phyloP scores from a whole-genome alignment of 2,329 filamentous ascomycete species.

The Cryphonectria carpinicola region DNA sequence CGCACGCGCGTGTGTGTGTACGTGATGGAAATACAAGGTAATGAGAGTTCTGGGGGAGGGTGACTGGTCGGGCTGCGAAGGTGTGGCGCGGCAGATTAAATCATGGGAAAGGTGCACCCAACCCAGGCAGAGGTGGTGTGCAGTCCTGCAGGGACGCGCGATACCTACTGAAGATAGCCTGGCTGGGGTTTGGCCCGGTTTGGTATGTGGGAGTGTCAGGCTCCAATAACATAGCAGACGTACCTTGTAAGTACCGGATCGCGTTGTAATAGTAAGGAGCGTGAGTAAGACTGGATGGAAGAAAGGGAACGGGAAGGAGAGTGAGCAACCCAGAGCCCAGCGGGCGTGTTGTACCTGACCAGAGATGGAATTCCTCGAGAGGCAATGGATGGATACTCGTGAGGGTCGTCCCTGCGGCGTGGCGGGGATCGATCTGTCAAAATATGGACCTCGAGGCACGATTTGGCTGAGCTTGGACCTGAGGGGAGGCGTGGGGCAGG shows the following conservation, averaged over 20 bases:
- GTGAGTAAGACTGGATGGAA: background rate
- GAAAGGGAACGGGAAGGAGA: constrained; percentile 3
- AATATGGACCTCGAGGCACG: constrained; percentile 9
- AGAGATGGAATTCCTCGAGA: background rate
- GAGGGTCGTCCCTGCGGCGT: constrained; percentile 27
- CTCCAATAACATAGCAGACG: constrained; percentile 12
- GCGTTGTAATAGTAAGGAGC: constrained; percentile 13
- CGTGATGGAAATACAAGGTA: background rate
- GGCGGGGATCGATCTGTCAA: constrained; percentile 5
- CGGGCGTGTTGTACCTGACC: background rate
- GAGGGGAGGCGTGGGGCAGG: constrained; percentile 11
- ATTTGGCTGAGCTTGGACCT: background rate
- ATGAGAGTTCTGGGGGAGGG: background rate
- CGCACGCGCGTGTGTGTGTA: background rate
- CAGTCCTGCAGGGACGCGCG: constrained; percentile 1
- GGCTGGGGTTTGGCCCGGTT: background rate
- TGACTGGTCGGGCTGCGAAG: background rate
- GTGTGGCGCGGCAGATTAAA: background rate
- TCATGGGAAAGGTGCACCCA: background rate
- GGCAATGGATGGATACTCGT: constrained; percentile 8
- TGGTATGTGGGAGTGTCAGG: background rate
- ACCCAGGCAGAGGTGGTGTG: background rate
- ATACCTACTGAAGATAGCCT: constrained; percentile 3
- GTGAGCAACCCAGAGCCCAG: background rate
- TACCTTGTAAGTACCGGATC: constrained; percentile 12